Base-by-base conservation (phyloP, 1,139 yeast species). In the Sugiyamaella paludigena region DNA sequence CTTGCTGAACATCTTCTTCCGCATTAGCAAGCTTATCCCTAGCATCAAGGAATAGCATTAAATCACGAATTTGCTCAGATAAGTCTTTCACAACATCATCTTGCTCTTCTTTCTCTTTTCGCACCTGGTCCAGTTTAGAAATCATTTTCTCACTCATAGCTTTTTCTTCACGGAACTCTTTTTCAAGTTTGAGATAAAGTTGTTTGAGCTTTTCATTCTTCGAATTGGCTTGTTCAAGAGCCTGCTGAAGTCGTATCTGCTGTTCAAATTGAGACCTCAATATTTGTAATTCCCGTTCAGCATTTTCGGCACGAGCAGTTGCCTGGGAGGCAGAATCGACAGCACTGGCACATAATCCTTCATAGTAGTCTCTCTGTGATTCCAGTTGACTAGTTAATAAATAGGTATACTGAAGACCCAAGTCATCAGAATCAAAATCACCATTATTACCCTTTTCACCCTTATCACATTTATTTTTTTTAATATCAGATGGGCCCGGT, bases 321-420 rank as follows among this genome's bases (percentile, higher is more conserved):
- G 65, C 65, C 24, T 58, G 63, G 30, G 58, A 53, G 4, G 63
- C 60, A 29, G 56, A 60, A 37, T 67, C 73, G 2, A 73, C 71
- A 11, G 70, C 67, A 39, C 75, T 76, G n/a, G 72, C 66, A 28
- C 85, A 59, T 50, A 82, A 74, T 9, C 73, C 71, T 61, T 88
- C 96, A 62, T 86, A 89, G 65, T 84, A 87, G 54, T 86, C 92
- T 46, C 96, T 73, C 66, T 89, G 97, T n/a, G 94, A 84, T 45
- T 89, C 95, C 47, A 89, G 69, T 61, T 89, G 97, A 4, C 91
- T 80, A 2, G 88, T 77, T 37, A 89, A 70, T 42, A 89, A 72
- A 58, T 85, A 86, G 0, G 95, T 84, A 63, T 88, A 88, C 63
- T 89, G 96, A 54, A 85, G 71, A 8, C 87, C 88, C 46, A 84